Percentiles rank a stretch among this genome's conserved stretches.
These are phyloP conservation scores for Morella rubra DNA, from an alignment of 306 rosid species.

Conservation along the genomic window DNA sequence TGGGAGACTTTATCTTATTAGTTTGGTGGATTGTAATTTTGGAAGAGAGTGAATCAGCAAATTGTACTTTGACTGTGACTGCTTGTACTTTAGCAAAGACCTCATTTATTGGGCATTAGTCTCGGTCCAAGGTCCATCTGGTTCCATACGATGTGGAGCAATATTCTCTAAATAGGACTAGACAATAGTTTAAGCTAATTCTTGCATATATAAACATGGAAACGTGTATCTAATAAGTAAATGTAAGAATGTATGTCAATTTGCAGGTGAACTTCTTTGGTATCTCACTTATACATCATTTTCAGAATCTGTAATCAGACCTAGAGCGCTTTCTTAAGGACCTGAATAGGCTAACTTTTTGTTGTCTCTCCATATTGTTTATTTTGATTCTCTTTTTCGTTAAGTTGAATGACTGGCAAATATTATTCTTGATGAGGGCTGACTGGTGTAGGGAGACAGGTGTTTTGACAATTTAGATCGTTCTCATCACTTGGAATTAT, in stretches of 20 bases:
- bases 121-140: background rate
- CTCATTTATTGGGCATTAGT: background rate
- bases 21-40: too few species aligned
- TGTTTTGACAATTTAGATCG: background rate
- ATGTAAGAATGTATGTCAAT: slow-evolving; percentile 6
- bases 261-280: background rate
- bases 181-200: background rate
- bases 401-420: background rate
- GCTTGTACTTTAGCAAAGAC: background rate
- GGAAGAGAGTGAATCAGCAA: too few species aligned
- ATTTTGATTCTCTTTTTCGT: background rate
- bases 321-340: background rate
- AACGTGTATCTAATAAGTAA: background rate
- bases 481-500: background rate
- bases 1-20: background rate
- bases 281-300: background rate
- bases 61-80: background rate
- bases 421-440: background rate
- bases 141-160: background rate
- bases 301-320: background rate
- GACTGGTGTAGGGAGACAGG: background rate
- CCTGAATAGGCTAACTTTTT: background rate
- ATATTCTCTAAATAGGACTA: background rate
- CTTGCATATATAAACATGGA: background rate
- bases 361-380: background rate